Conservation (phyloP, 805 yeast species). For the Schwanniomyces occidentalis region DNA sequence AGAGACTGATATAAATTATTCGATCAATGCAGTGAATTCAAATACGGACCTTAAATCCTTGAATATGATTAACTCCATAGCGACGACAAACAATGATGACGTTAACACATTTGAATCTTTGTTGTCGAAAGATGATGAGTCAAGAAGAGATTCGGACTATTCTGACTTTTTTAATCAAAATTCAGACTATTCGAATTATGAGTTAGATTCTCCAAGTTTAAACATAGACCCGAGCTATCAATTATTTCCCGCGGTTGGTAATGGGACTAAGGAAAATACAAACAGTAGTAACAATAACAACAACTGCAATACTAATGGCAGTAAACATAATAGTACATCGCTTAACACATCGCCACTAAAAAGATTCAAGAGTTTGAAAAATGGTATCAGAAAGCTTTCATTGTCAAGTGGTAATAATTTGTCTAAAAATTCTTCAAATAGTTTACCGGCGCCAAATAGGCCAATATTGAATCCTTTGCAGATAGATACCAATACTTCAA, state of each 20-base stretch:
- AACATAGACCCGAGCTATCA: slow-evolving; percentile 10
- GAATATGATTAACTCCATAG: slow-evolving; percentile 4
- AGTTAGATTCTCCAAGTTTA: slow-evolving; percentile 18
- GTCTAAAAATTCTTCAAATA: slow-evolving; percentile 6
- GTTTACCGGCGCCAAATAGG: slow-evolving; percentile 5
- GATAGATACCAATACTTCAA: slow-evolving; percentile 4
- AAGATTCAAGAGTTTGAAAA: slow-evolving; percentile 36
- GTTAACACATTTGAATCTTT: slow-evolving; percentile 3
- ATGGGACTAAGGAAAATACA: background rate
- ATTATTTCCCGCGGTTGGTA: slow-evolving; percentile 10
- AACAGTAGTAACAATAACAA: slow-evolving; percentile 1
- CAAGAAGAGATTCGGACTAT: slow-evolving; percentile 9
- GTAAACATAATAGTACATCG: background rate
- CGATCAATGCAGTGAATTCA: background rate
- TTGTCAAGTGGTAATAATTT: slow-evolving; percentile 9
- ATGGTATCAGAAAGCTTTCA: slow-evolving; percentile 32
- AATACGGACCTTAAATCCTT: slow-evolving; percentile 1
- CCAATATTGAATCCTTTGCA: slow-evolving; percentile 15
- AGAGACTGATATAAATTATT: slow-evolving; percentile 6
- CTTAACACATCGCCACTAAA: slow-evolving; percentile 30
- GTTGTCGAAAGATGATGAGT: slow-evolving; percentile 4
- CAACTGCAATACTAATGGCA: background rate
- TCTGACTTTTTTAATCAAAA: slow-evolving; percentile 7
- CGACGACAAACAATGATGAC: slow-evolving; percentile 6
- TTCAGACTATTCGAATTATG: slow-evolving; percentile 11